Percentiles rank a stretch among this genome's conserved stretches.
Conservation (phyloP, 176 grass and related monocot genomes). For the Themeda triandra region DNA sequence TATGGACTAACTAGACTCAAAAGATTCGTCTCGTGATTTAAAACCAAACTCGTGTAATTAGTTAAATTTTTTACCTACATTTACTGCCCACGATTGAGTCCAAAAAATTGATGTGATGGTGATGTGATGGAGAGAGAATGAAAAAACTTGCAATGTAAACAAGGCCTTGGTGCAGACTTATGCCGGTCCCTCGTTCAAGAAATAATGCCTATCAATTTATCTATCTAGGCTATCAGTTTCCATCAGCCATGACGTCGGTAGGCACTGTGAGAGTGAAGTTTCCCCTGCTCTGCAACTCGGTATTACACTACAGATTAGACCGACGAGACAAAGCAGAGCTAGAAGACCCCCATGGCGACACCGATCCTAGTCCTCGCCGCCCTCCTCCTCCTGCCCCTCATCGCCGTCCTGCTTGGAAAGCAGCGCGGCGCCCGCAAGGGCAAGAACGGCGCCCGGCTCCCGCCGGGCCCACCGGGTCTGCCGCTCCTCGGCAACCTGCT, state of each 20-base stretch:
- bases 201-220: too few species aligned
- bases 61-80: too few species aligned
- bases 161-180: too few species aligned
- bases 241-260: constrained; percentile 13
- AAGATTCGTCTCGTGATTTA: too few species aligned
- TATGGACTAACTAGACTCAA: too few species aligned
- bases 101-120: too few species aligned
- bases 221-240: too few species aligned
- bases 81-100: too few species aligned
- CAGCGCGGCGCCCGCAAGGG: not conserved
- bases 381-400: constrained; percentile 20
- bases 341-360: not conserved
- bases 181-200: too few species aligned
- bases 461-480: constrained; percentile 24
- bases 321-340: not conserved
- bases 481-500: constrained; percentile 36
- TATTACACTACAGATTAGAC: not conserved
- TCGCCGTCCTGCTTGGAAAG: not conserved
- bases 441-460: constrained; percentile 16
- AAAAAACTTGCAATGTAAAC: too few species aligned
- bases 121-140: too few species aligned
- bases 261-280: not conserved
- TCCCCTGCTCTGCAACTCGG: not conserved
- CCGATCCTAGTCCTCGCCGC: constrained; percentile 1
- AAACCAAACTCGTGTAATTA: too few species aligned